Conservation (phyloP, 2,329 filamentous ascomycete genomes). For the Lachnellula arida region DNA sequence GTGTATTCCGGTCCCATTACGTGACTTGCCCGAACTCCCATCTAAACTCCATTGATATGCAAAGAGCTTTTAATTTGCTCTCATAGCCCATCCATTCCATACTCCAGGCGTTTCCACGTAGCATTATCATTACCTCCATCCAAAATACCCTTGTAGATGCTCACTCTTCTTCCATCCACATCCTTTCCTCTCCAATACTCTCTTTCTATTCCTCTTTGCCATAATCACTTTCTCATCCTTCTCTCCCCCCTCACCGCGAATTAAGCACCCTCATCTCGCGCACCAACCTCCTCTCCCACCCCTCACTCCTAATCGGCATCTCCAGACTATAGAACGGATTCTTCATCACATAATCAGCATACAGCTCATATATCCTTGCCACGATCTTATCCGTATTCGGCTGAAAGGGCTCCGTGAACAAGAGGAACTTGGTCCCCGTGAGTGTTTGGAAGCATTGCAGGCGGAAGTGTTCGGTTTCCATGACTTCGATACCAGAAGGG, state of each 20-base stretch:
- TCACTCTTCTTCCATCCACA: not conserved
- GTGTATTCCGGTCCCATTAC: not conserved
- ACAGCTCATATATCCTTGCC: slow-evolving; percentile 85
- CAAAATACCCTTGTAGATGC: no score
- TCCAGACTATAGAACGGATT: slow-evolving; percentile 98
- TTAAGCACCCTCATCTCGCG: slow-evolving; percentile 75
- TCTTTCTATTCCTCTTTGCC: not conserved
- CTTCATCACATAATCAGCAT: slow-evolving; percentile 98
- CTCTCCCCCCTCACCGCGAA: slow-evolving; percentile 41
- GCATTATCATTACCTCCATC: no score
- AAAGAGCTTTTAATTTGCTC: no score
- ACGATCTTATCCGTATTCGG: slow-evolving; percentile 83
- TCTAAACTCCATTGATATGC: not conserved
- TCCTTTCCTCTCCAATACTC: not conserved
- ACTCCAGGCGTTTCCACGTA: no score
- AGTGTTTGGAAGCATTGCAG: slow-evolving; percentile 94
- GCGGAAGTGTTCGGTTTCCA: slow-evolving; percentile 91
- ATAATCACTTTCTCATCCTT: slow-evolving; percentile 25
- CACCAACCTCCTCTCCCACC: slow-evolving; percentile 82
- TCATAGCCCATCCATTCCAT: no score
- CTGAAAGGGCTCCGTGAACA: slow-evolving; percentile 75
- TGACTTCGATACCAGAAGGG: slow-evolving; percentile 78
- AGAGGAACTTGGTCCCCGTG: slow-evolving; percentile 90
- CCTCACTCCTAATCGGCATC: slow-evolving; percentile 94
- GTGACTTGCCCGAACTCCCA: slow-evolving; percentile 1